Percentiles rank a stretch among this genome's conserved stretches.
Conservation (phyloP, 306 rosid genomes). For the Prunus salicina region DNA sequence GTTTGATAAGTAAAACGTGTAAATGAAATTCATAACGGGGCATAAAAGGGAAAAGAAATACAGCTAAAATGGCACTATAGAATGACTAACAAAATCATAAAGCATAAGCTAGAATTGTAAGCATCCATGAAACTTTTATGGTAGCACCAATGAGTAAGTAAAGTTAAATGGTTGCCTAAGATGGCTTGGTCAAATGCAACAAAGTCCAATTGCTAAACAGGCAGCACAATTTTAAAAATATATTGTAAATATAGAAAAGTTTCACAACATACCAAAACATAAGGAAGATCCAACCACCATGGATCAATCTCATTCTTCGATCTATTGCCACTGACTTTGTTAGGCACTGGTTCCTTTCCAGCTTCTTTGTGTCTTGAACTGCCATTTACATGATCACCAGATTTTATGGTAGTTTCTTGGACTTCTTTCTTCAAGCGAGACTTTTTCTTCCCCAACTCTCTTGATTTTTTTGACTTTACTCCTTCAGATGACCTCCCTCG, state of each 20-base stretch:
- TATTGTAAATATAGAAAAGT: background rate
- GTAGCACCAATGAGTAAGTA: background rate
- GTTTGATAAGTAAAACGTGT: background rate
- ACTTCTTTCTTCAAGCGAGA: slow-evolving; percentile 24
- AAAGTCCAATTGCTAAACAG: background rate
- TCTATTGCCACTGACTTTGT: slow-evolving; percentile 29
- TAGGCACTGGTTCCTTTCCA: slow-evolving; percentile 24
- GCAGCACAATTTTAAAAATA: background rate
- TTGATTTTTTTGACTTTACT: slow-evolving; percentile 31
- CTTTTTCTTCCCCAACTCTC: slow-evolving; percentile 27
- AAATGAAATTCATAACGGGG: background rate
- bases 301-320: slow-evolving; percentile 37
- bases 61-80: background rate
- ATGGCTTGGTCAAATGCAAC: background rate
- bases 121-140: background rate
- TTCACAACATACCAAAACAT: slow-evolving; percentile 65
- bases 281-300: slow-evolving; percentile 81
- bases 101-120: background rate
- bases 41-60: background rate
- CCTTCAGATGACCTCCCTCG: slow-evolving; percentile 38
- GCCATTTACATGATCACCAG: slow-evolving; percentile 30
- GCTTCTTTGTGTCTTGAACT: slow-evolving; percentile 35
- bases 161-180: slow-evolving; percentile 7
- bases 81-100: background rate
- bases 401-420: slow-evolving; percentile 15